Percentiles rank a stretch among this genome's conserved stretches.
phyloP scores from a whole-genome alignment of 2,329 filamentous ascomycete genomes.

The Zasmidium angulare region DNA sequence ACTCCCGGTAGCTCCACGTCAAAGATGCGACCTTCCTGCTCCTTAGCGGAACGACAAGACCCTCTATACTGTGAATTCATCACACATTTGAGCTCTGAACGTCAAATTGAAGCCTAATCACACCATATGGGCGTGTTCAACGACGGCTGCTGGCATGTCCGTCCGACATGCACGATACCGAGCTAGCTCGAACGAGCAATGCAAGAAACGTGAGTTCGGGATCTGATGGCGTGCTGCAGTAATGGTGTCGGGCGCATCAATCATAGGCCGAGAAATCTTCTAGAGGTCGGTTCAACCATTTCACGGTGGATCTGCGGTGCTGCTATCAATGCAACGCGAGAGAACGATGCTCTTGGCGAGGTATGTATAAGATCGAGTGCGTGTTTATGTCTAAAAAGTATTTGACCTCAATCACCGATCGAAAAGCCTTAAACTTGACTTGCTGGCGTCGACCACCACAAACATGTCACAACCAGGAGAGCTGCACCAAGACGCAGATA shows the following conservation, averaged over 20 bases:
- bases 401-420: not conserved
- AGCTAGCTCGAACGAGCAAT: not conserved
- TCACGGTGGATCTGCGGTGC: not conserved
- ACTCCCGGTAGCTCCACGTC: too few relatives aligned
- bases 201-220: not conserved
- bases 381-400: too few relatives aligned
- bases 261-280: not conserved
- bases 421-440: too few relatives aligned
- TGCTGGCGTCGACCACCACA: not conserved
- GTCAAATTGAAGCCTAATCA: too few relatives aligned
- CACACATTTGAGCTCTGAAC: too few relatives aligned
- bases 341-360: not conserved
- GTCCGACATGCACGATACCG: too few relatives aligned
- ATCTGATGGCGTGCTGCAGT: not conserved
- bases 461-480: not conserved
- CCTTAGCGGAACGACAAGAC: too few relatives aligned
- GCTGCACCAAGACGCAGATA: not conserved
- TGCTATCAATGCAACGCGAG: not conserved
- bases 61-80: too few relatives aligned
- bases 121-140: too few relatives aligned
- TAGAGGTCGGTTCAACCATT: not conserved
- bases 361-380: too few relatives aligned
- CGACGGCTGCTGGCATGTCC: too few relatives aligned
- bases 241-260: not conserved
- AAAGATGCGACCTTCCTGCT: too few relatives aligned